These are phyloP conservation scores for Castanea crenata DNA, from an alignment of 306 rosid genomes.

Conservation along the genomic window DNA sequence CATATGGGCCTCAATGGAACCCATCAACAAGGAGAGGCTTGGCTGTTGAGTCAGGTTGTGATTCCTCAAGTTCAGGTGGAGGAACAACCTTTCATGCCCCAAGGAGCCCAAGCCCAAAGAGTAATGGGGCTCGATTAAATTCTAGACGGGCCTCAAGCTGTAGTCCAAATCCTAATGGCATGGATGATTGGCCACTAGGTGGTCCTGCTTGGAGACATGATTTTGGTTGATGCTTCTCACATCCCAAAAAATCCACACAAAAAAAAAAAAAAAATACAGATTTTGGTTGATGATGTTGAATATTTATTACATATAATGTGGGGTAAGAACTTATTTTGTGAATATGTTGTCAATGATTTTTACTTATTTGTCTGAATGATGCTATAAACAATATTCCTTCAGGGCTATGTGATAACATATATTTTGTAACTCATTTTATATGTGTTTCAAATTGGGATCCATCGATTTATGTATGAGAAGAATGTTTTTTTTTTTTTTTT, in stretches of 20 bases:
- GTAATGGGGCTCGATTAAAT: conserved; percentile 35
- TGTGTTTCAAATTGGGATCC: too few species aligned
- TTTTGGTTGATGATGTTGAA: conserved; percentile 13
- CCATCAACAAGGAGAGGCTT: conserved; percentile 36
- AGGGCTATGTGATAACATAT: not conserved
- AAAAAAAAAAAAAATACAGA: conserved; percentile 1
- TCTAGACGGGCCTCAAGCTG: conserved; percentile 38
- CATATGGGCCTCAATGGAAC: conserved; percentile 60
- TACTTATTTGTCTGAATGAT: conserved; percentile 17
- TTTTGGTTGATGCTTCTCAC: conserved; percentile 15
- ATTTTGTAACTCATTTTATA: not conserved
- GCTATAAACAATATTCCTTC: conserved; percentile 8
- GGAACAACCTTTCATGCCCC: conserved; percentile 31
- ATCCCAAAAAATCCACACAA: too few species aligned
- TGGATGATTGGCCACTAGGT: conserved; percentile 69
- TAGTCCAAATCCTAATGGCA: conserved; percentile 34
- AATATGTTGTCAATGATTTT: conserved; percentile 23
- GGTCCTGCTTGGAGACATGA: conserved; percentile 60
- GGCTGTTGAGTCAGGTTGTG: conserved; percentile 35
- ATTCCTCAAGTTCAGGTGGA: conserved; percentile 61
- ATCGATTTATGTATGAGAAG: too few species aligned
- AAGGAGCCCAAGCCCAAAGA: conserved; percentile 66
- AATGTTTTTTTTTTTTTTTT: too few species aligned
- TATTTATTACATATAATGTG: conserved; percentile 12
- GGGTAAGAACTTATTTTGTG: conserved; percentile 30